Evolutionary conservation across 352 stramenopile species (phyloP), one percentile per base, ranked within the genome.

Genomic region (Phytopythium cucurbitacearum): DNA sequence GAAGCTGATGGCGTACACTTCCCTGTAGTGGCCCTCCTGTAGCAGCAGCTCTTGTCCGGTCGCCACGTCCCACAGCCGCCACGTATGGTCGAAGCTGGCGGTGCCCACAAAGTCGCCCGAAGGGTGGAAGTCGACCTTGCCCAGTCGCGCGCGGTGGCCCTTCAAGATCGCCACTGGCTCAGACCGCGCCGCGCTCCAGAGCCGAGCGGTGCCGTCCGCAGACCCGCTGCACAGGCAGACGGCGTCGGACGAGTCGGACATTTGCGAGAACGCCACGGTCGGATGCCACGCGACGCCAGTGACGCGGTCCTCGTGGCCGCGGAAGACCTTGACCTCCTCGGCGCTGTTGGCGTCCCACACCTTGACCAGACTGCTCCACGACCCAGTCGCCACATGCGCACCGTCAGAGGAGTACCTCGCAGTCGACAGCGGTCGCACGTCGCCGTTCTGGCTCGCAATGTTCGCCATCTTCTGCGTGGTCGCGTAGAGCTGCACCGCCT

Each of bases 51-150:
- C 91, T 40, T 89, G 78, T 7, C 77, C 84, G 1, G 89, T 97
- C 36, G 96, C 86, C 11, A 98, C 78, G 67, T 99, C 96, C 96
- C 96, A 99, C 12, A 99, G 76, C n/a, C 97, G 76, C 96, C 96
- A 99, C 16, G 96, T 98, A 58, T 98, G 87, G 68, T 99, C 97
- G 62, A 98, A 98, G 65, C 88, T 97, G 8, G 95, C 98, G 7
- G 94, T 99, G 28, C 81, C 96, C 5, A 99, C 72, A 60, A 91
- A 93, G 40, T 87, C 62, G 11, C 96, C 93, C n/a, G 84, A 70
- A 4, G 97, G 96, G 73, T 99, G 97, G 62, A 98, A 99, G 7
- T 87, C 93, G 21, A 98, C 83, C 53, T 89, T 92, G 10, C 82
- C 81, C 43, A 95, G 56, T 33, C 85, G 80, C 7, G 81, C 76